A percentile compares a stretch with the other conserved stretches of the same genome.
Evolutionary conservation across 2,329 filamentous ascomycete species (phyloP).

Genomic region (Clathrospora elynae): DNA sequence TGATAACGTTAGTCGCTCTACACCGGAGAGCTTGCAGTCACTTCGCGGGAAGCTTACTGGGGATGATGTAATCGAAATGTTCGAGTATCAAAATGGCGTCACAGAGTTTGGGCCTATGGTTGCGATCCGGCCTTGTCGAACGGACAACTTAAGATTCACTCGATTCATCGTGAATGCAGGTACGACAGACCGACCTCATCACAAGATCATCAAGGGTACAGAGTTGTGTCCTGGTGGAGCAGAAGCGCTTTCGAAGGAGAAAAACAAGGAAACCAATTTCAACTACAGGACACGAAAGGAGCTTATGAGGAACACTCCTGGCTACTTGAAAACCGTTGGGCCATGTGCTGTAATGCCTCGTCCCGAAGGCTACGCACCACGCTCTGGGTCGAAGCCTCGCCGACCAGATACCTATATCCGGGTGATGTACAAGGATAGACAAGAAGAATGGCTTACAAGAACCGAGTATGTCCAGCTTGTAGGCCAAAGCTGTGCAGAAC

Average conservation of each 20-base stretch:
- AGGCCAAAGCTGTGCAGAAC: no score
- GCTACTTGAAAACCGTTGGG: background rate
- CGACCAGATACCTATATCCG: background rate
- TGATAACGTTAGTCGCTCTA: background rate
- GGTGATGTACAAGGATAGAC: background rate
- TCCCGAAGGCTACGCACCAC: background rate
- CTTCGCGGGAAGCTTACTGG: no score
- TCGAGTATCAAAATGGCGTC: background rate
- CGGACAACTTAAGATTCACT: background rate
- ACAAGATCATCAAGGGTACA: background rate
- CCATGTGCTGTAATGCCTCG: background rate
- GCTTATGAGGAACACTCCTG: background rate
- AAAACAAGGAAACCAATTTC: no score
- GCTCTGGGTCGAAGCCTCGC: background rate
- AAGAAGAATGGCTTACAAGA: no score
- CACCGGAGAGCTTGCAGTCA: no score
- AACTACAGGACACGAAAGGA: no score
- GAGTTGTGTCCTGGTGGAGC: constrained; percentile 1
- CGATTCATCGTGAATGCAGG: background rate
- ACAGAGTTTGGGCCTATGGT: background rate
- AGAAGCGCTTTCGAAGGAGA: background rate
- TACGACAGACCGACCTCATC: background rate
- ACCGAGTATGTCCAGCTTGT: no score
- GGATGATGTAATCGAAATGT: background rate
- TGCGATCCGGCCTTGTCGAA: background rate